Evolutionary conservation across 495 filamentous ascomycete species (phyloP).

Genomic region (Penicillium dipodomyicola): DNA sequence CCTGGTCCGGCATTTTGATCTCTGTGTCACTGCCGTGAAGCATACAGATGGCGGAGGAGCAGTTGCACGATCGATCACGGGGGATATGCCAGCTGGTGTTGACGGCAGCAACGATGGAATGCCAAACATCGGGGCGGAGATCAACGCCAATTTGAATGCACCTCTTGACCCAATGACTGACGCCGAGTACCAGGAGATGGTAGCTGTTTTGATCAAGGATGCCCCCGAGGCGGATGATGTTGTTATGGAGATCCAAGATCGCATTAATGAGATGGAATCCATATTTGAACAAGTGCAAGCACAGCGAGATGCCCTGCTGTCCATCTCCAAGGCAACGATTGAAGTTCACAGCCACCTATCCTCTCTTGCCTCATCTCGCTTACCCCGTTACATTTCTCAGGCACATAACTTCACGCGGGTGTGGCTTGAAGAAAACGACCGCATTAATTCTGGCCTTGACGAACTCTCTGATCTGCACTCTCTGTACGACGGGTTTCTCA

Average conservation of each 20-base stretch:
- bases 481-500: conserved; percentile 81
- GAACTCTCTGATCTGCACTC: conserved; percentile 70
- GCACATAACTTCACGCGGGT: conserved; percentile 66
- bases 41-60: conserved; percentile 87
- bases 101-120: conserved; percentile 48
- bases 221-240: conserved; percentile 87
- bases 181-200: conserved; percentile 77
- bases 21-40: conserved; percentile 87
- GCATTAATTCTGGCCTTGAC: conserved; percentile 62
- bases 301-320: conserved; percentile 49
- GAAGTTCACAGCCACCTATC: conserved; percentile 65
- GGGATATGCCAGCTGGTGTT: conserved; percentile 59
- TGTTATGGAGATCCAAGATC: conserved; percentile 75
- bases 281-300: conserved; percentile 53
- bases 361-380: conserved; percentile 56
- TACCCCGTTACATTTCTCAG: conserved; percentile 66
- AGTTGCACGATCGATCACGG: conserved; percentile 59
- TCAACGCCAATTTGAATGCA: conserved; percentile 48
- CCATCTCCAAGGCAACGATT: conserved; percentile 52
- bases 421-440: conserved; percentile 72
- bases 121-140: conserved; percentile 57
- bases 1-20: conserved; percentile 88
- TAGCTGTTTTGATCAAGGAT: conserved; percentile 78
- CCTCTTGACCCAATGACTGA: conserved; percentile 68
- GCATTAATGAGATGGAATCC: conserved; percentile 71